A percentile compares a stretch with the other conserved stretches of the same genome.
Conservation (phyloP, 164 flowering plant genomes). For the Macadamia tetraphylla region DNA sequence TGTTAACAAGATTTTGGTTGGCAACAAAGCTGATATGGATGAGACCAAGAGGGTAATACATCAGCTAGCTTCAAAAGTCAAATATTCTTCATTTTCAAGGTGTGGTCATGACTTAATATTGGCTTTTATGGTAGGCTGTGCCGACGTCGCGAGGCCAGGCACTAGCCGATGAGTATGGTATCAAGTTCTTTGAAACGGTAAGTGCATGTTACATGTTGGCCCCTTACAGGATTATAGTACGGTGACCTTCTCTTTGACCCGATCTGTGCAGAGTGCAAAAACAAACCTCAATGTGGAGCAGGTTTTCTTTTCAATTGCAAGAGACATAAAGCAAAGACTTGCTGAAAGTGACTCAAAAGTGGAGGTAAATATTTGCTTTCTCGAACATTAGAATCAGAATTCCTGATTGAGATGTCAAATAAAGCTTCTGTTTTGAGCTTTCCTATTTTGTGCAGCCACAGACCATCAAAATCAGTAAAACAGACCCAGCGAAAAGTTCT, state of each 20-base stretch:
- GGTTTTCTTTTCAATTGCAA: slow-evolving; percentile 53
- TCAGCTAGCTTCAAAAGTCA: slow-evolving; percentile 6
- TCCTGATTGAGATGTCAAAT: neutral
- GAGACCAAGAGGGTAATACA: slow-evolving; percentile 61
- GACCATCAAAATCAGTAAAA: slow-evolving; percentile 43
- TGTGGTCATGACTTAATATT: slow-evolving; percentile 2
- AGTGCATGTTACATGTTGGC: slow-evolving; percentile 10
- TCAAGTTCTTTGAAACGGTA: slow-evolving; percentile 55
- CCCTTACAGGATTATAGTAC: neutral
- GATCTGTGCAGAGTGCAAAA: slow-evolving; percentile 45
- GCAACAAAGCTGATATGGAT: slow-evolving; percentile 74
- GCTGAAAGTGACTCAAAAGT: slow-evolving; percentile 41
- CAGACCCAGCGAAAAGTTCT: slow-evolving; percentile 28
- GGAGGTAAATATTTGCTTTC: slow-evolving; percentile 25
- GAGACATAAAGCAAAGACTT: slow-evolving; percentile 52
- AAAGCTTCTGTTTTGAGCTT: neutral
- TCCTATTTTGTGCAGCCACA: slow-evolving; percentile 28
- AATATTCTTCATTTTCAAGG: neutral
- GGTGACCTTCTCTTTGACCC: neutral
- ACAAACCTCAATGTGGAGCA: slow-evolving; percentile 56
- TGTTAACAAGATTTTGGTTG: slow-evolving; percentile 67
- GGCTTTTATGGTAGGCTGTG: slow-evolving; percentile 34
- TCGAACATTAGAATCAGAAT: neutral
- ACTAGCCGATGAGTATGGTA: slow-evolving; percentile 52
- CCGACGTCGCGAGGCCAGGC: slow-evolving; percentile 52